Base-by-base conservation (phyloP, 2,329 filamentous ascomycete genomes). In the Talaromyces sp. region DNA sequence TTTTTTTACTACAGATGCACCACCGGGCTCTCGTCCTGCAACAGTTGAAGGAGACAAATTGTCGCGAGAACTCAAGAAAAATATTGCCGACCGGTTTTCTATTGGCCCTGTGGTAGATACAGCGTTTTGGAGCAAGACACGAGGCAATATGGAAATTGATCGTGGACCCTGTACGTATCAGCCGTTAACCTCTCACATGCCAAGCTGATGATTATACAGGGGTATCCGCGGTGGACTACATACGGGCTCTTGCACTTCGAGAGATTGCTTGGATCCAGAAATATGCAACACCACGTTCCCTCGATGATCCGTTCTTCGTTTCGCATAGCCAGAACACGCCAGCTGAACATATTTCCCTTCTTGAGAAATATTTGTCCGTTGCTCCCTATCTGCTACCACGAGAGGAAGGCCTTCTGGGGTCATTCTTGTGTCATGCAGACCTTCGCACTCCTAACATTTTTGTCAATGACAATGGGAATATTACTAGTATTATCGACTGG, bases 401-500 rank as follows among this genome's bases (percentile, higher is more conserved):
- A 46, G 58, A 69, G 8, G 33, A 63, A 19, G 56, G 59, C 3
- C 37, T 72, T 11, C 39, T 62, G 50, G 57, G 61, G 37, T 63
- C 73, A 15, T 67, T 67, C n/a, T 58, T 78, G 36, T 77, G 69
- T 71, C 73, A 78, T 64, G 65, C 62, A 33, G 73, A 77, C 63
- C 62, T 77, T 25, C 70, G 73, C 61, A 59, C 69, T 15, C 63
- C 64, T 2, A 78, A 76, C 58, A 63, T 78, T 22, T 77, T 77
- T 59, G 67, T 76, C 11, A 22, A 66, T 28, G 35, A 72, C n/a
- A 60, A 67, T 22, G 63, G 64, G 39, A 63, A 61, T 43, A 70
- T 78, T 37, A 70, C 71, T 7, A 67, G 70, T 53, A 53, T 78
- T 5, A 77, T 79, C 53, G 73, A 78, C 63, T 78, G 75, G 74